These are phyloP conservation scores for Talaromyces thailandensis DNA, from an alignment of 495 filamentous ascomycete species.

Conservation along the genomic window DNA sequence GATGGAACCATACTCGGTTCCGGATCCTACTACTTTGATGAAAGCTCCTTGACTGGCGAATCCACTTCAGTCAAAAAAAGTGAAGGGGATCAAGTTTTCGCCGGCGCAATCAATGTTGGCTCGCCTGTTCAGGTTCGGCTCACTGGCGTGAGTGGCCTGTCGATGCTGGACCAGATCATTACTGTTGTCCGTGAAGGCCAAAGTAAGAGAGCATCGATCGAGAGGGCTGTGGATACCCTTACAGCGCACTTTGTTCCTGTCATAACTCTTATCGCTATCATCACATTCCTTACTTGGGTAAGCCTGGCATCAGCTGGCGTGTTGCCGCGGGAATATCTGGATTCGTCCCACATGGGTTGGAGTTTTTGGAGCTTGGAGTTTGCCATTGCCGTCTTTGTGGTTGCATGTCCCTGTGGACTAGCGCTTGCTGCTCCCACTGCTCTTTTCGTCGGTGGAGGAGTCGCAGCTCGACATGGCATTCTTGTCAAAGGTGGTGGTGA, in stretches of 20 bases:
- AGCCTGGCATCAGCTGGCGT: constrained; percentile 58
- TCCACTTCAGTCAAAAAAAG: constrained; percentile 65
- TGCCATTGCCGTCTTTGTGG: constrained; percentile 88
- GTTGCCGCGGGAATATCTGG: constrained; percentile 58
- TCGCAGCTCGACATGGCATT: constrained; percentile 83
- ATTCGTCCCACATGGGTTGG: constrained; percentile 64
- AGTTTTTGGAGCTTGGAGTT: constrained; percentile 83
- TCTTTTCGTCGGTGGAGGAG: constrained; percentile 80
- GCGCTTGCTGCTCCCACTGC: constrained; percentile 90
- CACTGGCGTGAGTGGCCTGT: constrained; percentile 61
- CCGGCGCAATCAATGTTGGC: constrained; percentile 83
- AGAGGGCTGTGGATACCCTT: constrained; percentile 72
- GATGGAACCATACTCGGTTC: constrained; percentile 60
- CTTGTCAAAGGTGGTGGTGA: constrained; percentile 93
- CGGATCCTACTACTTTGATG: constrained; percentile 67
- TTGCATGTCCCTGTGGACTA: constrained; percentile 93
- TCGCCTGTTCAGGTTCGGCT: constrained; percentile 60
- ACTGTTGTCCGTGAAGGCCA: constrained; percentile 85
- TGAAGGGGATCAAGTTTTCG: constrained; percentile 63
- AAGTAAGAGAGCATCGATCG: constrained; percentile 75
- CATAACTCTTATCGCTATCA: constrained; percentile 70
- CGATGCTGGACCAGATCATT: constrained; percentile 91
- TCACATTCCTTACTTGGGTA: constrained; percentile 84
- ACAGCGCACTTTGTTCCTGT: constrained; percentile 86
- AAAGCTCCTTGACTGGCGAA: constrained; percentile 87